Evolutionary conservation across 1,139 yeast genomes (phyloP).

Genomic region (Keqinozyma sinolaborantium): DNA sequence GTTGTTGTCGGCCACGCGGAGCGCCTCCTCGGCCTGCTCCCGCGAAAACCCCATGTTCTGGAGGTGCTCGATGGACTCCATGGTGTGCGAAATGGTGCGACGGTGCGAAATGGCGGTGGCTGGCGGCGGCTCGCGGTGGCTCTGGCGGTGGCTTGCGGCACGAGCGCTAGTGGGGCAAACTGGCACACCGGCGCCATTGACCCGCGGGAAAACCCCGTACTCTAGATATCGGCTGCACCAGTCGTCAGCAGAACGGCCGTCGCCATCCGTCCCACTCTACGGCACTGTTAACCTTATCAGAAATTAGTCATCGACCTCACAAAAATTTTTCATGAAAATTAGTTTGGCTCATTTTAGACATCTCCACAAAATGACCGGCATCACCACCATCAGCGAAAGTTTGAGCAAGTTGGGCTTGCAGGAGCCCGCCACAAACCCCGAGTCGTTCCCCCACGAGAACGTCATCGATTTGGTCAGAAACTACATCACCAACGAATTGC

Average conservation of each 20-base stretch:
- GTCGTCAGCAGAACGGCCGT: too few relatives aligned
- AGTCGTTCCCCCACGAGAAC: slow-evolving; percentile 67
- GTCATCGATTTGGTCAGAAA: slow-evolving; percentile 84
- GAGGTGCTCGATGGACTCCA: slow-evolving; percentile 19
- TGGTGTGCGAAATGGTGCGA: slow-evolving; percentile 3
- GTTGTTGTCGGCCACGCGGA: slow-evolving; percentile 39
- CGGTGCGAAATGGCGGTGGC: too few relatives aligned
- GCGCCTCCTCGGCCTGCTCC: slow-evolving; percentile 41
- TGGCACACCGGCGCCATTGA: too few relatives aligned
- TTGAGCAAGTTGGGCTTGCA: slow-evolving; percentile 35
- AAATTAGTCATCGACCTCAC: too few relatives aligned
- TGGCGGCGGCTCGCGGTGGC: too few relatives aligned
- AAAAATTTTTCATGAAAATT: slow-evolving; percentile 13
- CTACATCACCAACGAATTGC: slow-evolving; percentile 77
- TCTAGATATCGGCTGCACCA: too few relatives aligned
- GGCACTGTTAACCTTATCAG: too few relatives aligned
- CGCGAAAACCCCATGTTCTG: slow-evolving; percentile 62
- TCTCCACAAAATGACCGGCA: slow-evolving; percentile 13
- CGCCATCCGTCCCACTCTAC: too few relatives aligned
- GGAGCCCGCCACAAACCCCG: slow-evolving; percentile 21
- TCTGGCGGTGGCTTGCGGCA: too few relatives aligned
- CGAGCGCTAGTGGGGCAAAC: too few relatives aligned
- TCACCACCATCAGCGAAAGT: slow-evolving; percentile 32
- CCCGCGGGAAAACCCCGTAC: too few relatives aligned
- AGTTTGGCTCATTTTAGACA: slow-evolving; percentile 9